Evolutionary conservation across 495 filamentous ascomycete species (phyloP).

Genomic region (Friedmanniomyces simplex): DNA sequence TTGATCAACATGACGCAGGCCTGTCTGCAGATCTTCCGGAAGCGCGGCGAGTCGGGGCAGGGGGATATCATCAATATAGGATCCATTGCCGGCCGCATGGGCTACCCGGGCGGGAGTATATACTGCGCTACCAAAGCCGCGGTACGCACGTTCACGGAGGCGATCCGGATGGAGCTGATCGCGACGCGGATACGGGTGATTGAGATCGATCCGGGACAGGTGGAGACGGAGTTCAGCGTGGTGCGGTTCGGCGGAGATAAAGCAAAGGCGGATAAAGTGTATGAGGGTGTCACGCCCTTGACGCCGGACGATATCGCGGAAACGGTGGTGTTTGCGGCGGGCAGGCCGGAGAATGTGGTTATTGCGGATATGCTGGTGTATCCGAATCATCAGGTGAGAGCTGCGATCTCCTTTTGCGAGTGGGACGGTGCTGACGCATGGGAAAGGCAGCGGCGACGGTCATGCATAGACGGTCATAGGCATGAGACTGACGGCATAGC

Average conservation of each 20-base stretch:
- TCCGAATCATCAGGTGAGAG: conserved; percentile 76
- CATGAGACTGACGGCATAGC: conserved; percentile 3
- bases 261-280: conserved; percentile 88
- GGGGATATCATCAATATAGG: conserved; percentile 98
- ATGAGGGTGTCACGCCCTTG: conserved; percentile 78
- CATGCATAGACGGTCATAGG: conserved; percentile 37
- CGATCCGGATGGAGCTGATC: conserved; percentile 80
- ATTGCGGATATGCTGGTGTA: conserved; percentile 85
- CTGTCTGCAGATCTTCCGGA: conserved; percentile 73
- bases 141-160: conserved; percentile 79
- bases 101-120: conserved; percentile 82
- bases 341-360: conserved; percentile 87
- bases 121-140: conserved; percentile 98
- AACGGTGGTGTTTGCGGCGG: conserved; percentile 81
- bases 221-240: conserved; percentile 95
- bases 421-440: not conserved
- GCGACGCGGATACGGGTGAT: conserved; percentile 78
- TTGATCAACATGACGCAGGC: conserved; percentile 97
- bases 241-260: conserved; percentile 92
- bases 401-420: not conserved
- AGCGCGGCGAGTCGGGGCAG: conserved; percentile 61
- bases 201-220: conserved; percentile 90
- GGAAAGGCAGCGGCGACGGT: conserved; percentile 41
- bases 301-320: conserved; percentile 94
- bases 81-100: conserved; percentile 84